Base-by-base conservation (phyloP, 2,329 filamentous ascomycete species). In the Scopulariopsis brevicaulis region DNA sequence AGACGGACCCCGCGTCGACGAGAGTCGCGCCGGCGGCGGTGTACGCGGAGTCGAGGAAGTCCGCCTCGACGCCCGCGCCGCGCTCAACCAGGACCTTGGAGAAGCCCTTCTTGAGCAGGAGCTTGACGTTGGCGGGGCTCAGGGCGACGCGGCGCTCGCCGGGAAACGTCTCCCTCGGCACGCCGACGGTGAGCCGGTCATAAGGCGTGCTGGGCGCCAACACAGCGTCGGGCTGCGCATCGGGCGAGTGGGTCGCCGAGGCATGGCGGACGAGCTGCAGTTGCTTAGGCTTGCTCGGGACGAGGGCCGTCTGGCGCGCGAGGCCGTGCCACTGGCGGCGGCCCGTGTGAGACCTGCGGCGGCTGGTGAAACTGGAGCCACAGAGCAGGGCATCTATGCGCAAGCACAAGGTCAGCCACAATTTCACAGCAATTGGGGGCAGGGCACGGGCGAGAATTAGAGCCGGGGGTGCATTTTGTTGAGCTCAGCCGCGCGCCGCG, bases 21-120 rank as follows among this genome's bases (percentile, higher is more conserved):
- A 95, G 73, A 15, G 83, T 90, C 5, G 89, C 91, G 12, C 91
- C 91, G 1, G 89, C 89, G 62, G 84, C 79, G 64, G 85, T 81
- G 65, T 95, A 96, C 37, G 85, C 89, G 46, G 84, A 77, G 62
- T 95, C 90, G 2, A 80, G 81, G 64, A 95, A 91, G 60, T 90
- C 86, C 50, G 91, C 89, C 62, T 83, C 79, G 54, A 79, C 76
- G 11, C 91, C 91, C n/a, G 90, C 90, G 43, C 89, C 89, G 22
- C 84, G 82, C 73, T 96, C 89, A 43, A 96, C 80, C 2, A 96
- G 73, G 25, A 96, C 82, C 61, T 84, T 83, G 37, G 78, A 79
- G 69, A 90, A 94, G 37, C 90, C 91, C 70, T 95, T 96, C 70
- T 95, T 95, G 62, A 92, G 81, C 1, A 96, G 74, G 1, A 95